These are phyloP conservation scores for Cystofilobasidium capitatum DNA, from an alignment of 768 basidiomycete species.

Conservation along the genomic window DNA sequence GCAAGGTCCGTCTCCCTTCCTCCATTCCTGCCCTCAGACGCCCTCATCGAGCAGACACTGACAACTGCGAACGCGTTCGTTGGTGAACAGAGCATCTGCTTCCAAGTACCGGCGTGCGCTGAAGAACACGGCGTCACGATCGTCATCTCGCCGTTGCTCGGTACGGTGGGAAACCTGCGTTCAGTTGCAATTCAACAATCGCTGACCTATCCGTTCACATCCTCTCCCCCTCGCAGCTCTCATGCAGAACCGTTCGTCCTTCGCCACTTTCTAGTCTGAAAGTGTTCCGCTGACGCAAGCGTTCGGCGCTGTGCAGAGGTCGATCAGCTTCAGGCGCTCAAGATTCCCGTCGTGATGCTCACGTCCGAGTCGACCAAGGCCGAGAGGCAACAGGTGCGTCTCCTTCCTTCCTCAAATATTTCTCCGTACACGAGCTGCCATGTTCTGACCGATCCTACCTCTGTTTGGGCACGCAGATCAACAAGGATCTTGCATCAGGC, in stretches of 20 bases:
- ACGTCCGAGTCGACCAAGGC: conserved; percentile 54
- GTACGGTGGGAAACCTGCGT: conserved; percentile 40
- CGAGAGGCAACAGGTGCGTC: conserved; percentile 51
- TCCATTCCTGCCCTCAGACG: neutral
- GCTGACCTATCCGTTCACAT: neutral
- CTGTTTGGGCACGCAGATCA: no score
- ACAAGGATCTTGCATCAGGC: conserved; percentile 52
- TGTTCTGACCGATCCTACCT: neutral
- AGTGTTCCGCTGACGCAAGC: neutral
- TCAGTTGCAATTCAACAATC: neutral
- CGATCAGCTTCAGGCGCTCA: conserved; percentile 37
- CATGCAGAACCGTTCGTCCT: conserved; percentile 64
- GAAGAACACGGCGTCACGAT: conserved; percentile 62
- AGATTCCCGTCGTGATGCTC: conserved; percentile 53
- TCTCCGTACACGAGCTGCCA: neutral
- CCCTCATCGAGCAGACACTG: neutral
- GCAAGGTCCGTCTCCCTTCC: conserved; percentile 51
- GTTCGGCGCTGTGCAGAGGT: conserved; percentile 12
- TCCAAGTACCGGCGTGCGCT: conserved; percentile 69
- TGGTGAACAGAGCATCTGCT: conserved; percentile 63
- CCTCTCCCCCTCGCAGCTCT: conserved; percentile 46
- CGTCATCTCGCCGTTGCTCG: conserved; percentile 65
- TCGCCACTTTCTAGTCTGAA: neutral
- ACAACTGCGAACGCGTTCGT: neutral
- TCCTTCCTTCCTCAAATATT: neutral